These are phyloP conservation scores for Heimioporus sp. DNA, from an alignment of 768 basidiomycete species.

Conservation along the genomic window DNA sequence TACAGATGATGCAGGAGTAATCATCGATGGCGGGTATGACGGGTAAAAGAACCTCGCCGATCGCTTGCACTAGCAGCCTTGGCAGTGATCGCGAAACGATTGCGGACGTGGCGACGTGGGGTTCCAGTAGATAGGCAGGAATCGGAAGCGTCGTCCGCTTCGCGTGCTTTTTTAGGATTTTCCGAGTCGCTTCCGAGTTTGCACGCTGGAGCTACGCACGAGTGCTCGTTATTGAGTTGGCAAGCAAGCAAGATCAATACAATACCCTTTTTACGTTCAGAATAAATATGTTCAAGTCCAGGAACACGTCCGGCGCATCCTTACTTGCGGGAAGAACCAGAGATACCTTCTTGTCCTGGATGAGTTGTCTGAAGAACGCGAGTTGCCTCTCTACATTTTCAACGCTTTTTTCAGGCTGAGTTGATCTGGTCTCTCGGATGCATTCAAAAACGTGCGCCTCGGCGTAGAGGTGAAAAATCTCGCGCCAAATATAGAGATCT, in stretches of 20 bases:
- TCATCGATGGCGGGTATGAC: slow-evolving; percentile 79
- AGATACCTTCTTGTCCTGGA: slow-evolving; percentile 48
- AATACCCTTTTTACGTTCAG: slow-evolving; percentile 76
- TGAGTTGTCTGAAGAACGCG: slow-evolving; percentile 57
- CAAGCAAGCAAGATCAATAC: background rate
- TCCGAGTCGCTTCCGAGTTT: slow-evolving; percentile 86
- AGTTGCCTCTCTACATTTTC: slow-evolving; percentile 71
- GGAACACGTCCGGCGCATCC: slow-evolving; percentile 64
- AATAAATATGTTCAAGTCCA: slow-evolving; percentile 74
- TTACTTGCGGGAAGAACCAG: slow-evolving; percentile 57
- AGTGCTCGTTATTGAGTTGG: slow-evolving; percentile 21
- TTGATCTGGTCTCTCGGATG: slow-evolving; percentile 45
- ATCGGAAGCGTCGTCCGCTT: slow-evolving; percentile 84
- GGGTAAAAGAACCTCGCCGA: slow-evolving; percentile 80
- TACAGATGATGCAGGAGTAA: slow-evolving; percentile 87
- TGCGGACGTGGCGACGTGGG: slow-evolving; percentile 14
- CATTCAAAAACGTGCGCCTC: slow-evolving; percentile 87
- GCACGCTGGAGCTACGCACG: slow-evolving; percentile 63
- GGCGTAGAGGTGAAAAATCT: slow-evolving; percentile 85
- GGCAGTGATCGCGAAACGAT: slow-evolving; percentile 44
- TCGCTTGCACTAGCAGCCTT: slow-evolving; percentile 71
- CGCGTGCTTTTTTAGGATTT: slow-evolving; percentile 92
- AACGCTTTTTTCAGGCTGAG: slow-evolving; percentile 63
- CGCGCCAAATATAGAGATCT: slow-evolving; percentile 86
- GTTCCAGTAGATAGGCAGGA: slow-evolving; percentile 33